Conservation (phyloP, 2,329 filamentous ascomycete species). For the Fusarium buxicola region DNA sequence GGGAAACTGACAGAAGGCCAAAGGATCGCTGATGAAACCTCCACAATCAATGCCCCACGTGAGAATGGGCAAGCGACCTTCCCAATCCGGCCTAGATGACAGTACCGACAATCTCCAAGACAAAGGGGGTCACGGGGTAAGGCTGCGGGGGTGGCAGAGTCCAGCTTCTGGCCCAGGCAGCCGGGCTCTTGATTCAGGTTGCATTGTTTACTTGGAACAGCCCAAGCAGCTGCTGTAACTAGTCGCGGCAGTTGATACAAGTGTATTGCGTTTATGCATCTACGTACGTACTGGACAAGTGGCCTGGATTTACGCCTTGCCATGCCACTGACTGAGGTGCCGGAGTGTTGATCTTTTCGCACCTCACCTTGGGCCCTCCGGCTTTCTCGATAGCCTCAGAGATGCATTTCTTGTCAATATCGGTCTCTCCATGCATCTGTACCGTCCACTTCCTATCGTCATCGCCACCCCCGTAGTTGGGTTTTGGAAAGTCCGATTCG, state of each 20-base stretch:
- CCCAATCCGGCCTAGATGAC: constrained; percentile 21
- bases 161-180: too few species aligned
- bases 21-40: not conserved
- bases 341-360: not conserved
- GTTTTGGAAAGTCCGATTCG: not conserved
- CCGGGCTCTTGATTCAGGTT: too few species aligned
- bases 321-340: too few species aligned
- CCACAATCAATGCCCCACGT: constrained; percentile 16
- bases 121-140: not conserved
- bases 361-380: not conserved
- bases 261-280: too few species aligned
- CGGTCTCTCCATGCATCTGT: not conserved
- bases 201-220: too few species aligned
- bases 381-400: not conserved
- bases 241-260: too few species aligned
- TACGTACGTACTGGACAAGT: too few species aligned
- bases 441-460: not conserved
- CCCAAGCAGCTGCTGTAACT: too few species aligned
- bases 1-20: constrained; percentile 31
- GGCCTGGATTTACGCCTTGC: too few species aligned
- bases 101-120: not conserved
- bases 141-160: not conserved
- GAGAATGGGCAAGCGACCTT: constrained; percentile 41
- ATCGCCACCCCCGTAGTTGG: not conserved
- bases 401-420: not conserved